Conservation (phyloP, 495 filamentous ascomycete species). For the Penicillium riverlandense region DNA sequence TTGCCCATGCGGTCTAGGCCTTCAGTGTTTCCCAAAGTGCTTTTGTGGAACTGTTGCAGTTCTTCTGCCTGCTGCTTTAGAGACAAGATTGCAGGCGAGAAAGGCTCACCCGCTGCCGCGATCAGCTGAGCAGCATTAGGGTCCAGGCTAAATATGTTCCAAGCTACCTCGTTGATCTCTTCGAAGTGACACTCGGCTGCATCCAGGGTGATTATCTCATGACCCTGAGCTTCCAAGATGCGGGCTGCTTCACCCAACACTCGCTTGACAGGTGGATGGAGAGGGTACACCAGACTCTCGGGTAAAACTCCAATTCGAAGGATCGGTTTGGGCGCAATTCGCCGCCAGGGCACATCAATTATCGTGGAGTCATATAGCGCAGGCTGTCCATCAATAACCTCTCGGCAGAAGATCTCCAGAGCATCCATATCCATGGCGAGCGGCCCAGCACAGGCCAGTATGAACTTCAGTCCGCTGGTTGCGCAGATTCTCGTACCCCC, state of each 20-base stretch:
- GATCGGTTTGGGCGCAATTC: slow-evolving; percentile 19
- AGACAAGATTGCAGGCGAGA: no score
- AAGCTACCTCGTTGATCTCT: slow-evolving; percentile 11
- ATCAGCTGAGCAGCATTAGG: slow-evolving; percentile 6
- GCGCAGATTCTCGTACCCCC: slow-evolving; percentile 42
- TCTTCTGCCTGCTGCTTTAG: not conserved
- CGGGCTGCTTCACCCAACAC: slow-evolving; percentile 37
- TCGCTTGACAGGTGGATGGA: slow-evolving; percentile 42
- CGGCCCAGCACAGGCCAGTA: slow-evolving; percentile 43
- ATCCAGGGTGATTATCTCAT: slow-evolving; percentile 23
- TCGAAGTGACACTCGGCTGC: slow-evolving; percentile 7
- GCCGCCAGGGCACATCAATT: slow-evolving; percentile 33
- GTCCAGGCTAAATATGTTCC: slow-evolving; percentile 13
- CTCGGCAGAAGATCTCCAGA: slow-evolving; percentile 29
- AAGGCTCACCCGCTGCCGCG: slow-evolving; percentile 5
- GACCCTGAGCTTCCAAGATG: slow-evolving; percentile 39
- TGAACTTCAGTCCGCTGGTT: slow-evolving; percentile 41
- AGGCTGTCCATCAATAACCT: slow-evolving; percentile 23
- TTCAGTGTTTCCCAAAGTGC: slow-evolving; percentile 6
- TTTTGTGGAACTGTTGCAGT: not conserved
- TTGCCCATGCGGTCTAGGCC: slow-evolving; percentile 8
- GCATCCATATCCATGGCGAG: slow-evolving; percentile 26
- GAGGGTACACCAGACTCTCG: slow-evolving; percentile 19
- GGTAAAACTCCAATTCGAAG: slow-evolving; percentile 19
- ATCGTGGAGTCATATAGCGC: slow-evolving; percentile 27